A percentile compares a stretch with the other conserved stretches of the same genome.
phyloP scores from a whole-genome alignment of 495 filamentous ascomycete genomes.

The Daldinia loculata region DNA sequence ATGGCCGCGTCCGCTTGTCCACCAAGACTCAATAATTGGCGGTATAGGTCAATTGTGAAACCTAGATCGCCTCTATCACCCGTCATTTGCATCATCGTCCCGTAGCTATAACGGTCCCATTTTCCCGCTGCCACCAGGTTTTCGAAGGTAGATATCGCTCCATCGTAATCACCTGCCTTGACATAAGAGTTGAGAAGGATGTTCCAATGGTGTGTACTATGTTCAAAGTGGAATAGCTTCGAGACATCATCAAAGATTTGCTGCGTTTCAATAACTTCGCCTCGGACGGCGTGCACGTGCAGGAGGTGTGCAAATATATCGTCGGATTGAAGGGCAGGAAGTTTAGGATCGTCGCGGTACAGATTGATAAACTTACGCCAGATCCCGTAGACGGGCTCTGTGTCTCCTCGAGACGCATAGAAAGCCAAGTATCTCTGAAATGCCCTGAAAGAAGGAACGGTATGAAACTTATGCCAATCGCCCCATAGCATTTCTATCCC shows the following conservation, averaged over 20 bases:
- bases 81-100: constrained; percentile 74
- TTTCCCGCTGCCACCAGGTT: constrained; percentile 57
- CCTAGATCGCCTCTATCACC: constrained; percentile 79
- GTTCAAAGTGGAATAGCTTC: constrained; percentile 61
- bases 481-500: constrained; percentile 62
- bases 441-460: constrained; percentile 49
- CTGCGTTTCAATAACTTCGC: constrained; percentile 65
- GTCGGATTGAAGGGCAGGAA: constrained; percentile 33
- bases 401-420: constrained; percentile 64
- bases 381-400: constrained; percentile 59
- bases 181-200: constrained; percentile 76
- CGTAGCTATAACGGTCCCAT: constrained; percentile 71
- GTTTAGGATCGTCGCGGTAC: constrained; percentile 48
- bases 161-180: constrained; percentile 69
- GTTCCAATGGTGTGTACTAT: constrained; percentile 72
- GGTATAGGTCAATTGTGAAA: constrained; percentile 68
- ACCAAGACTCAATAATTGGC: constrained; percentile 56
- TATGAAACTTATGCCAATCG: constrained; percentile 60
- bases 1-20: constrained; percentile 53
- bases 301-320: constrained; percentile 62
- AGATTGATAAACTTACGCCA: constrained; percentile 59
- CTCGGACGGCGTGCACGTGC: constrained; percentile 70
- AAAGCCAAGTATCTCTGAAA: constrained; percentile 61
- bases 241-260: constrained; percentile 67
- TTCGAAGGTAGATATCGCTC: constrained; percentile 67